Evolutionary conservation across 2,329 filamentous ascomycete species (phyloP), one percentile per base, ranked within the genome.

Genomic region (Fusarium albosuccineum): DNA sequence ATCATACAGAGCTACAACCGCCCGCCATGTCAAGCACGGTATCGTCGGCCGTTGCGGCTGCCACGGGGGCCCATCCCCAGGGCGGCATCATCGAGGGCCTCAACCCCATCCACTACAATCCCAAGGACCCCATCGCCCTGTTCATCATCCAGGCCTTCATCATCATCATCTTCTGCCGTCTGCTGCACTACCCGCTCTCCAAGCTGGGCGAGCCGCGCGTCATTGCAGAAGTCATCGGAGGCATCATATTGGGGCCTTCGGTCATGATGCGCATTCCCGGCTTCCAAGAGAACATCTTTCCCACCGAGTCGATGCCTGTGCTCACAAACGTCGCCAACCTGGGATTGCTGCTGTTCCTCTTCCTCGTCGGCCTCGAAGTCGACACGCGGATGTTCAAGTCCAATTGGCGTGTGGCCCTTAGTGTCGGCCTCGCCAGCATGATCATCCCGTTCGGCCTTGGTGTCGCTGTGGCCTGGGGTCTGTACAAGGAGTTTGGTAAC

Each of bases 311-410:
- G 3, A 92, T 97, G 77, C 89, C 92, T 3, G 89, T 90, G 53
- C 82, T 97, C 50, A 90, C 82, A 70, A 86, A 94, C 55, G 92
- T 93, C 44, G 93, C 94, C 44, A 97, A 96, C 70, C 80, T 97
- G 4, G 94, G 94, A 6, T 82, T 97, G 53, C 87, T 97, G 13
- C 83, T 97, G 8, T 97, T 96, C 76, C 82, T 97, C 36, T 97
- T 97, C 79, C 84, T 97, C 60, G 93, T 97, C 26, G 94, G 93
- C 2, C 84, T 97, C 4, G 94, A 97, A 80, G 93, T 94, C 44
- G 93, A 97, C 74, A 82, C 97, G 41, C 86, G 91, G 40, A 89
- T 93, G 72, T 86, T 97, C 62, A 79, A 89, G 29, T 89, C 86
- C 73, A 97, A 97, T 74, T 97, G 93, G 93, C 88, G 87, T 45